Conservation (phyloP, 176 grass and related monocot species). For the Avena sativa region DNA sequence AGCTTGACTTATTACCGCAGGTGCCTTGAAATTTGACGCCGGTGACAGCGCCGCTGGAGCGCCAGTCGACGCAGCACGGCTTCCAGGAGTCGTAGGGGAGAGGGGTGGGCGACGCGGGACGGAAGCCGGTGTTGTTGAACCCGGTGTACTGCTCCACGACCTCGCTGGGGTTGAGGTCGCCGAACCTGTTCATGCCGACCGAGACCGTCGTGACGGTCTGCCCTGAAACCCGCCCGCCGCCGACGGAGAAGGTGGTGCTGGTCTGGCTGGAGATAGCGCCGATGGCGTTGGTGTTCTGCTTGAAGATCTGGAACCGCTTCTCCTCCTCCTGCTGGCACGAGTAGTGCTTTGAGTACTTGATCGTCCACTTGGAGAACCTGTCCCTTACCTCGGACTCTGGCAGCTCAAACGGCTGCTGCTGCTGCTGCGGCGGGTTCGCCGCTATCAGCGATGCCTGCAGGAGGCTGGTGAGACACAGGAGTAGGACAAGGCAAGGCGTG, state of each 20-base stretch:
- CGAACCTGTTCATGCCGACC: constrained; percentile 46
- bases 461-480: not conserved
- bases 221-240: not conserved
- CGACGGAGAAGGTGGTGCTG: not conserved
- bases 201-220: not conserved
- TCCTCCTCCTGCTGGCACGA: constrained; percentile 5
- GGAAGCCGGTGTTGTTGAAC: no score
- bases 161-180: constrained; percentile 13
- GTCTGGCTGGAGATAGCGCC: constrained; percentile 13
- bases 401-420: not conserved
- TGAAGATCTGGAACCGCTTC: constrained; percentile 34
- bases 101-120: not conserved
- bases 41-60: constrained; percentile 35
- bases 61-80: not conserved
- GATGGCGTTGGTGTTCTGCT: constrained; percentile 29
- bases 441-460: not conserved
- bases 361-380: constrained; percentile 16
- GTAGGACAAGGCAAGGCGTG: not conserved
- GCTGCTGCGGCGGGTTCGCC: not conserved
- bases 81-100: not conserved
- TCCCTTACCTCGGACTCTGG: constrained; percentile 10
- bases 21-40: constrained; percentile 30
- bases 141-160: constrained; percentile 11
- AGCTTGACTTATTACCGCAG: constrained; percentile 37
- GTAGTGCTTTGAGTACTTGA: constrained; percentile 14